These are phyloP conservation scores for Miscanthus lutarioriparius DNA, from an alignment of 176 grass and related monocot species.

Conservation along the genomic window DNA sequence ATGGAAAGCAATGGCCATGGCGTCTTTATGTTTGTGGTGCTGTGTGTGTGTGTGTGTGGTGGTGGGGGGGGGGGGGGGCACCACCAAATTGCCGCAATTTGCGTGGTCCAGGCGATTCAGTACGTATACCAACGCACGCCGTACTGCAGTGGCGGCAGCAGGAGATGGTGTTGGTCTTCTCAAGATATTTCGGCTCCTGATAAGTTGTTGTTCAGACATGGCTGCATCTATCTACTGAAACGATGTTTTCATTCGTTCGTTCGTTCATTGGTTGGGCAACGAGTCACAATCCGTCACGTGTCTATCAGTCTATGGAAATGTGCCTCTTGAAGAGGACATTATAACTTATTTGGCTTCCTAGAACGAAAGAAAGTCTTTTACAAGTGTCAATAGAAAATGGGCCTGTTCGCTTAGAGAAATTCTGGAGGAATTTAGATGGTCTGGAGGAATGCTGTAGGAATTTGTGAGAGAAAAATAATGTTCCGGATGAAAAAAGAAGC, in stretches of 20 bases:
- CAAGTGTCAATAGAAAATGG: not conserved
- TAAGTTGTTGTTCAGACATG: constrained; percentile 27
- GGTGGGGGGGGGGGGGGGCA: not conserved
- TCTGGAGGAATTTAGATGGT: no score
- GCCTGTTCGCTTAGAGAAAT: no score
- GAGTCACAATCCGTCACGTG: not conserved
- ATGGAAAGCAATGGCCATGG: not conserved
- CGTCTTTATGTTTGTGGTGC: no score
- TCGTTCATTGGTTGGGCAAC: not conserved
- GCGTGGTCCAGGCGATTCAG: constrained; percentile 18
- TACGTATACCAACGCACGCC: not conserved
- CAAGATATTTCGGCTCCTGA: constrained; percentile 35
- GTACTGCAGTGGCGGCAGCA: not conserved
- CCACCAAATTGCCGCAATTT: constrained; percentile 43
- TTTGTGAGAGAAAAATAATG: no score
- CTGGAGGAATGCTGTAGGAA: no score
- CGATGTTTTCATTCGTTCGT: not conserved
- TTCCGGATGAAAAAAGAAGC: no score
- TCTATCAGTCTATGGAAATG: not conserved
- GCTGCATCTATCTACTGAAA: not conserved
- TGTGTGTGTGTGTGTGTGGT: not conserved
- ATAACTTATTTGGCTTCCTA: not conserved
- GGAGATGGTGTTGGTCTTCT: constrained; percentile 10
- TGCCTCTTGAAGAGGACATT: not conserved
- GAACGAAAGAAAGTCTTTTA: not conserved